Percentiles rank a stretch among this genome's conserved stretches.
Conservation (phyloP, 2,329 filamentous ascomycete genomes). For the Canariomyces notabilis region DNA sequence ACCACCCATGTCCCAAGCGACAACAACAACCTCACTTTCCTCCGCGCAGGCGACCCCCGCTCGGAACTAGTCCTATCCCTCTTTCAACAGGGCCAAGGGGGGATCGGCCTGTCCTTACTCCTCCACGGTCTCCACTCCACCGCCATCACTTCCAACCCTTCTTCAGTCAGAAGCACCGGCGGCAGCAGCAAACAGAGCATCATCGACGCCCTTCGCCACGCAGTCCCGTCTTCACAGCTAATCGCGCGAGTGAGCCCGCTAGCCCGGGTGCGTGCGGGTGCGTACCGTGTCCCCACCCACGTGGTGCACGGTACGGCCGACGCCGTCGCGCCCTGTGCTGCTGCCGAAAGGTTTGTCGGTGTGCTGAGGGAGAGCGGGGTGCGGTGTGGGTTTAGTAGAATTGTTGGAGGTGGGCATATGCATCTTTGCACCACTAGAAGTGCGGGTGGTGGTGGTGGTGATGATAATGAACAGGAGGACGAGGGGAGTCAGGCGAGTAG, state of each 20-base stretch:
- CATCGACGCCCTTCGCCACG: background rate
- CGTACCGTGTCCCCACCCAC: constrained; percentile 1
- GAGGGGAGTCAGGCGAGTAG: background rate
- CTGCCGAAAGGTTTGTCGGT: background rate
- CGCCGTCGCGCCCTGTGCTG: background rate
- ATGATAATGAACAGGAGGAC: background rate
- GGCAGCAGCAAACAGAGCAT: no score
- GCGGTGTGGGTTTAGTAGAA: background rate
- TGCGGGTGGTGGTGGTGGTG: background rate
- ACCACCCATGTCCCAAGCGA: no score
- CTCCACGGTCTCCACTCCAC: background rate
- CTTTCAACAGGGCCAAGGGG: background rate
- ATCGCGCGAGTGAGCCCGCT: background rate
- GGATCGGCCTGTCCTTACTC: background rate
- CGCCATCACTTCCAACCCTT: no score
- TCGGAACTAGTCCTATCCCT: constrained; percentile 4
- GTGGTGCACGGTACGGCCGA: constrained; percentile 2
- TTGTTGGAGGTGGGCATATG: background rate
- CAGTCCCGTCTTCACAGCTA: background rate
- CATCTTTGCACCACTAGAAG: no score
- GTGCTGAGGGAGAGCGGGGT: background rate
- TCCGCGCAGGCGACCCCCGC: background rate
- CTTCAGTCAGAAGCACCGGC: no score
- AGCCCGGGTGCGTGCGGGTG: background rate
- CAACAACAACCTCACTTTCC: background rate